Evolutionary conservation across 2,329 filamentous ascomycete genomes (phyloP).

Genomic region (Sclerotinia spermophila): DNA sequence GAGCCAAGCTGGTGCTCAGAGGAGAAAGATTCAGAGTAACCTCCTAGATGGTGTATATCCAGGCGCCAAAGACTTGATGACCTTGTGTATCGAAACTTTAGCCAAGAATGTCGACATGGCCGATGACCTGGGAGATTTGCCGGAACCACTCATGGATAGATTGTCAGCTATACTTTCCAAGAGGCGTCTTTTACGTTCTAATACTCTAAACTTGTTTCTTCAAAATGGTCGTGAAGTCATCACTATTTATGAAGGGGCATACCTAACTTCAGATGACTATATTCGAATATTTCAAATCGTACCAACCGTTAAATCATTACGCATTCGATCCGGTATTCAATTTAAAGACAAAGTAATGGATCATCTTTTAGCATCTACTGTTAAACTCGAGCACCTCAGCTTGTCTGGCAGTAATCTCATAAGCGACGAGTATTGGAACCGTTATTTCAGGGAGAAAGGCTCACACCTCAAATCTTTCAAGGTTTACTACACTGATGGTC

Average conservation of each 20-base stretch:
- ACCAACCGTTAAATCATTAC: constrained; percentile 64
- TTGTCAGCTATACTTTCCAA: constrained; percentile 59
- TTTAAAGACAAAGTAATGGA: constrained; percentile 83
- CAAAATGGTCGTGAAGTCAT: constrained; percentile 50
- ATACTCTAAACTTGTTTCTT: constrained; percentile 55
- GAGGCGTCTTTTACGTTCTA: constrained; percentile 51
- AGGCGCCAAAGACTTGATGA: constrained; percentile 66
- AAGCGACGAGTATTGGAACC: constrained; percentile 69
- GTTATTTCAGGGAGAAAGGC: constrained; percentile 65
- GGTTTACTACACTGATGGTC: constrained; percentile 78
- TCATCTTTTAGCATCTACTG: constrained; percentile 71
- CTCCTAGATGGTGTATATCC: constrained; percentile 70
- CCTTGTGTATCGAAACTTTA: constrained; percentile 59
- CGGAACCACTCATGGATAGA: constrained; percentile 53
- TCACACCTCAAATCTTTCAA: constrained; percentile 63
- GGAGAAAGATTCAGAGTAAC: constrained; percentile 77
- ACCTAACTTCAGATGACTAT: constrained; percentile 72
- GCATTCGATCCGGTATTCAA: constrained; percentile 81
- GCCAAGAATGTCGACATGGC: constrained; percentile 61
- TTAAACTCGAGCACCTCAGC: constrained; percentile 67
- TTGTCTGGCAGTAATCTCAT: constrained; percentile 83
- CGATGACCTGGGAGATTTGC: constrained; percentile 59
- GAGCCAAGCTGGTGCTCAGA: constrained; percentile 50
- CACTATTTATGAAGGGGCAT: constrained; percentile 56
- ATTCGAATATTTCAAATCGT: constrained; percentile 75